These are phyloP conservation scores for Boletellus ananas DNA, from an alignment of 768 basidiomycete genomes.

Conservation along the genomic window DNA sequence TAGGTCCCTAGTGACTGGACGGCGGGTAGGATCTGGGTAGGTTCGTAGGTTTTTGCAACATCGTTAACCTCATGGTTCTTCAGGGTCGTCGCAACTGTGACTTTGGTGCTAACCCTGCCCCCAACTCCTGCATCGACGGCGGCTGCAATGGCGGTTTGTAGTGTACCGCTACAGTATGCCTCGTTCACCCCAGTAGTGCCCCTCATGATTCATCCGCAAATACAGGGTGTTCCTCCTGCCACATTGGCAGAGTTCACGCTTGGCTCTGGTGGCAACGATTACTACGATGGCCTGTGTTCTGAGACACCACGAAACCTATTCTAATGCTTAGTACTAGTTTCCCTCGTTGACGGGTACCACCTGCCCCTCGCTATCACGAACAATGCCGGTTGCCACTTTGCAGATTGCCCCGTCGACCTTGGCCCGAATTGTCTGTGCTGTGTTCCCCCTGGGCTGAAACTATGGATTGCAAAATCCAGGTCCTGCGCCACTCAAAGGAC, in stretches of 20 bases:
- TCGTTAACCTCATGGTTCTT: not conserved
- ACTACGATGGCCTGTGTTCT: constrained; percentile 51
- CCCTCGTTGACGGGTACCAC: constrained; percentile 65
- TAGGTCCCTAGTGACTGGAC: constrained; percentile 63
- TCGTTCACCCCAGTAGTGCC: not conserved
- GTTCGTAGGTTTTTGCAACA: not conserved
- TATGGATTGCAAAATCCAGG: constrained; percentile 30
- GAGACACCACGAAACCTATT: not conserved
- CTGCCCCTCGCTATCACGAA: constrained; percentile 57
- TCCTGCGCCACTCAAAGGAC: constrained; percentile 49
- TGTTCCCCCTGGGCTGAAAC: not conserved
- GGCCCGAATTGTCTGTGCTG: constrained; percentile 46
- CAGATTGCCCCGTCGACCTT: constrained; percentile 61
- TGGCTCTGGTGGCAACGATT: constrained; percentile 43
- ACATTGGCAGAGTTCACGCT: constrained; percentile 70
- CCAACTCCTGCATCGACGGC: constrained; percentile 57
- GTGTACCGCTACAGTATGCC: constrained; percentile 50
- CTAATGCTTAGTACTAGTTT: constrained; percentile 36
- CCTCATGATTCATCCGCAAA: not conserved
- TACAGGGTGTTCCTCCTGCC: constrained; percentile 62
- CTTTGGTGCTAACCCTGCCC: constrained; percentile 49
- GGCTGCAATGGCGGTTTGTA: constrained; percentile 67
- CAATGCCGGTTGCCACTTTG: constrained; percentile 49
- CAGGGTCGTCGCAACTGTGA: constrained; percentile 57
- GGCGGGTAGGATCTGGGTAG: constrained; percentile 62